Evolutionary conservation across 1,284 basidiomycete species (phyloP).

Genomic region (Ganoderma sp.): DNA sequence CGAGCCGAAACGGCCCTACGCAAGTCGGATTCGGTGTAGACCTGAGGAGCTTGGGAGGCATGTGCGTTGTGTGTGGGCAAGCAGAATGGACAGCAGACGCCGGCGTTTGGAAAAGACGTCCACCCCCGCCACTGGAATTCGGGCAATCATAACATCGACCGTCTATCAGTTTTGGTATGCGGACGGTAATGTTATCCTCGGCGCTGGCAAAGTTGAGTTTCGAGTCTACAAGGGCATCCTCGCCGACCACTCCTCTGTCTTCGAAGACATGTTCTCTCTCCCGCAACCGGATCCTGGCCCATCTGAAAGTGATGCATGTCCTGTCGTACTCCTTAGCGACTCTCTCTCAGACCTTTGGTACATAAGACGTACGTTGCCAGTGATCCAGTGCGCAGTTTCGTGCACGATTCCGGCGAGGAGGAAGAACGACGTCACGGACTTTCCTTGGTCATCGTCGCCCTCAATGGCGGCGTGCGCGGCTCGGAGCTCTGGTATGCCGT

Average conservation of each 20-base stretch:
- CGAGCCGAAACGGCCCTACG: too few species aligned
- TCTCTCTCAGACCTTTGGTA: slow-evolving; percentile 3
- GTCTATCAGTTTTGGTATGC: background rate
- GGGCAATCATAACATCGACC: too few species aligned
- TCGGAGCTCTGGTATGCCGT: background rate
- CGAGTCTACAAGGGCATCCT: slow-evolving; percentile 23
- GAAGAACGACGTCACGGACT: slow-evolving; percentile 7
- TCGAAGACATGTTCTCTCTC: slow-evolving; percentile 20
- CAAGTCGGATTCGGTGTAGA: too few species aligned
- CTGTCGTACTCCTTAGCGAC: slow-evolving; percentile 8
- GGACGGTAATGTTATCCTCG: background rate
- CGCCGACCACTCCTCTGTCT: slow-evolving; percentile 23
- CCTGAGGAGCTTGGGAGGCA: too few species aligned
- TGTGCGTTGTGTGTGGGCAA: too few species aligned
- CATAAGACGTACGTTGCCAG: slow-evolving; percentile 2
- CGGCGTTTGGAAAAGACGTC: too few species aligned
- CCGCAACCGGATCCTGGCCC: slow-evolving; percentile 6
- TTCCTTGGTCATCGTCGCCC: background rate
- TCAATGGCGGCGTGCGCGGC: slow-evolving; percentile 4
- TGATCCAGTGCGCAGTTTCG: slow-evolving; percentile 10
- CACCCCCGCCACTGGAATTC: too few species aligned
- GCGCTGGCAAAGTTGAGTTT: slow-evolving; percentile 13
- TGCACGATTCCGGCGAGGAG: background rate
- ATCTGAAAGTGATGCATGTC: background rate
- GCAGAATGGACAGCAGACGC: too few species aligned